Conservation (phyloP, 805 yeast genomes). For the Metschnikowia amazonensis region DNA sequence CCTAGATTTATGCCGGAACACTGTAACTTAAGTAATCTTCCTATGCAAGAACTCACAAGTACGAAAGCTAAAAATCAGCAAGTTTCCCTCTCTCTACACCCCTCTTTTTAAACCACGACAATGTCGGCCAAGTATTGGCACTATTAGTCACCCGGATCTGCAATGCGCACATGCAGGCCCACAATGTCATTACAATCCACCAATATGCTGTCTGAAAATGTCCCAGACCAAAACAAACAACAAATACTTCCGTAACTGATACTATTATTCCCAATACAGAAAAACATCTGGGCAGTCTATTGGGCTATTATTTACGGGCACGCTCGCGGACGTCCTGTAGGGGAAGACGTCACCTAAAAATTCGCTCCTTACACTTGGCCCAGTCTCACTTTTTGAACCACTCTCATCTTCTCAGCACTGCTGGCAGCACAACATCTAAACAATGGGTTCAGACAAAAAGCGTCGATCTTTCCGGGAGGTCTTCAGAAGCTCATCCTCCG, state of each 20-base stretch:
- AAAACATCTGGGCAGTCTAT: neutral
- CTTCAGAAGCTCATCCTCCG: slow-evolving; percentile 10
- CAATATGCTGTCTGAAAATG: neutral
- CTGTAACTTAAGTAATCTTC: neutral
- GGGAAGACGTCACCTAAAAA: slow-evolving; percentile 1
- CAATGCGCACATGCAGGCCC: neutral
- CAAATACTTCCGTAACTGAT: neutral
- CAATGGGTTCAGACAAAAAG: slow-evolving; percentile 14
- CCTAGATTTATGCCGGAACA: neutral
- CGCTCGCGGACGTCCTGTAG: slow-evolving; percentile 5
- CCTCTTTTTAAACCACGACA: too few relatives aligned
- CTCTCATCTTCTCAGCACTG: neutral
- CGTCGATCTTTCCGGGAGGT: slow-evolving; percentile 15
- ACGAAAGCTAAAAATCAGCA: too few relatives aligned
- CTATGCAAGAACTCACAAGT: neutral
- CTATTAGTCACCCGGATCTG: neutral
- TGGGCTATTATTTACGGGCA: neutral
- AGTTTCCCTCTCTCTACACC: too few relatives aligned
- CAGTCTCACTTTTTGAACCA: neutral
- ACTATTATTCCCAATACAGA: neutral
- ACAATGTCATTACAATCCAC: neutral
- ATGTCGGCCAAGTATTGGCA: neutral
- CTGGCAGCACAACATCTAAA: neutral
- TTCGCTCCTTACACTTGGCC: slow-evolving; percentile 2
- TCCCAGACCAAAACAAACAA: neutral